Conservation (phyloP, 352 stramenopile species). For the Globisporangium uncinulatum region DNA sequence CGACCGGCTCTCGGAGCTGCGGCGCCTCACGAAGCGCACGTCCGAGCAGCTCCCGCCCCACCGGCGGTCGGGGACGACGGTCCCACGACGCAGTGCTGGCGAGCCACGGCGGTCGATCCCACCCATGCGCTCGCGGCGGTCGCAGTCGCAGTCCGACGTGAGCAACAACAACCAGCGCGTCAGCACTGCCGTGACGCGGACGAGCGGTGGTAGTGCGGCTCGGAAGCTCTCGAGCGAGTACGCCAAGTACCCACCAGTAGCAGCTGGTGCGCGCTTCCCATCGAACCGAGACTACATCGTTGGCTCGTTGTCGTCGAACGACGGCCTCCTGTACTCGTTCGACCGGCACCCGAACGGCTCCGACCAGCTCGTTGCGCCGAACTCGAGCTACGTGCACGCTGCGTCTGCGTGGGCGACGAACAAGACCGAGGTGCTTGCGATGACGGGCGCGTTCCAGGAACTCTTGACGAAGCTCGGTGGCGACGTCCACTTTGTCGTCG, state of each 20-base stretch:
- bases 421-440: constrained; percentile 61
- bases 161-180: constrained; percentile 21
- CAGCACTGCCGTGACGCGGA: constrained; percentile 7
- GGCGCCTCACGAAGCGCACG: constrained; percentile 12
- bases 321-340: constrained; percentile 27
- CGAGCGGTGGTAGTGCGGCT: constrained; percentile 4
- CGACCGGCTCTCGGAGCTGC: constrained; percentile 28
- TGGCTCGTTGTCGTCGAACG: constrained; percentile 21
- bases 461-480: constrained; percentile 72
- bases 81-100: constrained; percentile 8
- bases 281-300: constrained; percentile 10
- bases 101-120: constrained; percentile 7
- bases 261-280: constrained; percentile 7
- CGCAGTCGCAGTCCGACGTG: constrained; percentile 42
- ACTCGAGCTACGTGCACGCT: constrained; percentile 58
- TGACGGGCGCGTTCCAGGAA: constrained; percentile 76
- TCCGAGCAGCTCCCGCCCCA: constrained; percentile 8
- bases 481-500: constrained; percentile 80
- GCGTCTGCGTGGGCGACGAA: constrained; percentile 72
- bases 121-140: constrained; percentile 16
- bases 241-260: constrained; percentile 8
- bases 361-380: constrained; percentile 49
- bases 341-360: constrained; percentile 37
- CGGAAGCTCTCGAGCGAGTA: constrained; percentile 13
- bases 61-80: background rate